Evolutionary conservation across 2,329 filamentous ascomycete genomes (phyloP), one percentile per base, ranked within the genome.

Genomic region (Colletotrichum spaethianum): DNA sequence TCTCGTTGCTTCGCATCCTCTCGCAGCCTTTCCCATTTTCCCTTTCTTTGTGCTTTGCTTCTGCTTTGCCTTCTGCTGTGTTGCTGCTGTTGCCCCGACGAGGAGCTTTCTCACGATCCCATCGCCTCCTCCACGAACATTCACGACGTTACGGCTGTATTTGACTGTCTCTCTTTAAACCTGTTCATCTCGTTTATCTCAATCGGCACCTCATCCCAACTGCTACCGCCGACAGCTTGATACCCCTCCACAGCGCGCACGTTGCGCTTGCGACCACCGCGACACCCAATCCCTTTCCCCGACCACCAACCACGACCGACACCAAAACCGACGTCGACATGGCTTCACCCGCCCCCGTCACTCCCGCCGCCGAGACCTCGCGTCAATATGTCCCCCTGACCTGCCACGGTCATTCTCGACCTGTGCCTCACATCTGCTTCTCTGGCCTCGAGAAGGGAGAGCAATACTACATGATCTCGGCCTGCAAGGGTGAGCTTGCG

Each of bases 331-430:
- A 16, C 20, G 63, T 62, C 62, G 55, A 55, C n/a, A 71, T 73
- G 71, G 48, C 71, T 33, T 60, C 63, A 31, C 28, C 62, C 8
- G 40, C 65, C 48, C 36, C 48, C 40, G 31, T 57, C 26, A 42
- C 59, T 28, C 36, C 63, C 36, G 42, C 42, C 9, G 50, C 62
- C 53, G 71, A 73, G 62, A 59, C 61, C 23, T 57, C 63, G 72
- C 85, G 87, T 64, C 88, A 89, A 81, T 94, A 95, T 70, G 94
- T 98, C 66, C 95, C 95, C 68, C 85, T 98, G 81, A 98, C 95
- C 75, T 98, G 95, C 83, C 95, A 98, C 82, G 95, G 95, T 74
- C 95, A 98, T 82, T 97, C 95, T 63, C 91, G 95, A 72, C 95
- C 95, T 1, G 95, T 98, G 64, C 94, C 95, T 8, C 95, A 98